These are phyloP conservation scores for Phaeosphaeriaceae sp. DNA, from an alignment of 2,329 filamentous ascomycete species.

Conservation along the genomic window DNA sequence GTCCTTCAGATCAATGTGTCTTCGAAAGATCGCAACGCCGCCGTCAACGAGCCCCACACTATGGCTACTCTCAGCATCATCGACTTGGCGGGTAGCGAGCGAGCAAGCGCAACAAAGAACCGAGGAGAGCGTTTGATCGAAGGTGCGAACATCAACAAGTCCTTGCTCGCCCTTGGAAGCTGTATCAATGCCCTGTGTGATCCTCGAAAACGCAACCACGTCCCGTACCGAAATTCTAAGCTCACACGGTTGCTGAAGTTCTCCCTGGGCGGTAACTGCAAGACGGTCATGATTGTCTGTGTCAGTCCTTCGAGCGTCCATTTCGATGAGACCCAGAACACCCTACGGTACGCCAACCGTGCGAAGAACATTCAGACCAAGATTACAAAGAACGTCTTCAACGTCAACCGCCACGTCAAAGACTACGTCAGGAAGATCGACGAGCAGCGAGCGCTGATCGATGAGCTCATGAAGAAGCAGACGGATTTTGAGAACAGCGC, in stretches of 20 bases:
- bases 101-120: slow-evolving; percentile 96
- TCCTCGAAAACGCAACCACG: slow-evolving; percentile 86
- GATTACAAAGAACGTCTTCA: slow-evolving; percentile 98
- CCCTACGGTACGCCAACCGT: slow-evolving; percentile 92
- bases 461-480: slow-evolving; percentile 91
- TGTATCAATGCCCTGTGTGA: slow-evolving; percentile 99
- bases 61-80: slow-evolving; percentile 99
- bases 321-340: slow-evolving; percentile 98
- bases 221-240: slow-evolving; percentile 97
- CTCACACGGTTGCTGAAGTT: slow-evolving; percentile 95
- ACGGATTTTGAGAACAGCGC: slow-evolving; percentile 85
- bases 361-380: slow-evolving; percentile 99
- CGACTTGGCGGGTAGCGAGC: slow-evolving; percentile 93
- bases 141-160: slow-evolving; percentile 99
- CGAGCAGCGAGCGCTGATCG: slow-evolving; percentile 96
- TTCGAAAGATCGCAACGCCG: slow-evolving; percentile 91
- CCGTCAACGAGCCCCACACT: slow-evolving; percentile 91
- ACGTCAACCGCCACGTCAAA: slow-evolving; percentile 98
- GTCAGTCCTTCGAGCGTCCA: slow-evolving; percentile 96
- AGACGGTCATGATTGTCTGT: slow-evolving; percentile 99
- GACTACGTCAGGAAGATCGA: slow-evolving; percentile 99
- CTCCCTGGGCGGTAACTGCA: slow-evolving; percentile 95
- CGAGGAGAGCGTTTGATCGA: slow-evolving; percentile 88
- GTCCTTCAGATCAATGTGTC: slow-evolving; percentile 97
- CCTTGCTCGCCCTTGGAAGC: slow-evolving; percentile 88